Evolutionary conservation across 2,329 filamentous ascomycete species (phyloP), one percentile per base, ranked within the genome.

Genomic region (Fusarium fracticaudum): DNA sequence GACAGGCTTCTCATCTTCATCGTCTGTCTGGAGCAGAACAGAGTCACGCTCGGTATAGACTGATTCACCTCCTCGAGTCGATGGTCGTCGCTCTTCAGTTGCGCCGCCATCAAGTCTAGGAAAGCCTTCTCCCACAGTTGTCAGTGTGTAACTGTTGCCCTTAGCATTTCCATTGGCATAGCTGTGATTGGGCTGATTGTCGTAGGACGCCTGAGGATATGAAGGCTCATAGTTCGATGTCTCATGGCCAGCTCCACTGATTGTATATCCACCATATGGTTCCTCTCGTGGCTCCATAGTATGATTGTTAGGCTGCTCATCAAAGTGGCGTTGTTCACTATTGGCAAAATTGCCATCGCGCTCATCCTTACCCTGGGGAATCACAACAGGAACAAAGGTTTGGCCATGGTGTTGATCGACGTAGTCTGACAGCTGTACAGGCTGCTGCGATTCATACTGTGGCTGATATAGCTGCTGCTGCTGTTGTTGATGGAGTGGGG

Each of bases 91-190:
- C 58, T 64, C 66, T 18, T 64, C 48, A n/a, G 29, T 48, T 24
- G 43, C 53, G 24, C 66, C n/a, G 13, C 65, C 64, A 55, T 72
- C 71, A 31, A 78, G 59, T 53, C 63, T 75, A 40, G 78, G 77
- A 37, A 80, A 79, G 5, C 71, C 66, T 10, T 79, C 78, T 20
- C 76, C 72, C 33, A 74, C 69, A 22, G 72, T 67, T n/a, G 71
- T 48, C 38, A 71, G 47, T 43, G 77, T 74, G 62, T 66, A 73
- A n/a, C 62, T 73, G 33, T 44, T 73, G 37, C 33, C 40, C 47
- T 69, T 72, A 24, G 58, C 14, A 59, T 48, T 51, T 29, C 67
- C 58, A n/a, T 77, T 73, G 51, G 63, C 35, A 31, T 69, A 60
- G 17, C 29, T 57, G n/a, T 73, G 50, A 37, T 60, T 54, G 35